Base-by-base conservation (phyloP, 768 basidiomycete species). In the Rhizopogon rudus region DNA sequence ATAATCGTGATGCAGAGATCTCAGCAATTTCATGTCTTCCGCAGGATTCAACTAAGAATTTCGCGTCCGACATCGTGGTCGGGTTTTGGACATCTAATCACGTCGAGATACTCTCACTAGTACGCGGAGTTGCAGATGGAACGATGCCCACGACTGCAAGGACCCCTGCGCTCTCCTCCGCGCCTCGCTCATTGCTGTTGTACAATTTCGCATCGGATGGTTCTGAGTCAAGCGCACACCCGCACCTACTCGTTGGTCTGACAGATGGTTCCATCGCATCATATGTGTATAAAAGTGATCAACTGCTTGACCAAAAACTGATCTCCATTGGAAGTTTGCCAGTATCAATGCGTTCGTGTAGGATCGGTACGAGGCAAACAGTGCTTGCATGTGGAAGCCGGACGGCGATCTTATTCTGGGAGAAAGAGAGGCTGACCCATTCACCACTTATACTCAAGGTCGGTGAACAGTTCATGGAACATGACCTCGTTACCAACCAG, bases 361-460 rank as follows among this genome's bases (percentile, higher is more conserved):
- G 66, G 16, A 76, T 82, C n/a, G 79, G 81, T 42, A 83, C 77
- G 6, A 77, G 71, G 61, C 69, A 68, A 22, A 71, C 79, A 3
- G 80, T 95, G 0, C 79, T 96, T 60, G 92, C 88, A 7, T 81
- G 78, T 31, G 88, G 88, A 7, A 85, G 82, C 58, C 72, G 86
- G 53, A 82, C 88, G 8, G 82, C 83, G 5, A 74, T 93, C 13
- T 71, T 95, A 42, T 86, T 81, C 39, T 83, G 80, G 74, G 82
- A 89, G 44, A 83, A 76, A 57, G 81, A 82, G 40, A 72, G 84
- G 37, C 62, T 95, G 40, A 76, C 78, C 6, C 80, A 82, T 61
- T 88, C 91, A 8, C 82, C 88, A 0, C 77, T 93, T 31, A 81
- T 84, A 71, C 64, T 92, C 50, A 91, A 88, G 78, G 83, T 81